A percentile compares a stretch with the other conserved stretches of the same genome.
These are phyloP conservation scores for Cyphellophora attinorum DNA, from an alignment of 2,329 filamentous ascomycete genomes.

Conservation along the genomic window DNA sequence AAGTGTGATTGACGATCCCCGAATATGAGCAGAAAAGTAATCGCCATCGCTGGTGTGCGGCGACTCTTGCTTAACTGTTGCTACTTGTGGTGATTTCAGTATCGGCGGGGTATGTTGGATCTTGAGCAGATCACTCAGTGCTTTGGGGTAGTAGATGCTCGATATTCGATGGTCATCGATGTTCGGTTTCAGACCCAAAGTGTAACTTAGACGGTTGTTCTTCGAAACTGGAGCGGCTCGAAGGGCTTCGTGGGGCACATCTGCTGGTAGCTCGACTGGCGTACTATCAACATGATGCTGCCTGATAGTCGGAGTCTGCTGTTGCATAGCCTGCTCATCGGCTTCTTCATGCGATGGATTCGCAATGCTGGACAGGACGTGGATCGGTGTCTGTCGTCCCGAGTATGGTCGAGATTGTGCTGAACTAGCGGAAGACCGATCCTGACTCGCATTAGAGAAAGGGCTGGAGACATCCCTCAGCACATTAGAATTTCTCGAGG, in stretches of 20 bases:
- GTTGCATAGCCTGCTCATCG: neutral
- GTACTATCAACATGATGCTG: neutral
- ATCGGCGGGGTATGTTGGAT: neutral
- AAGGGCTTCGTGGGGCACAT: conserved; percentile 15
- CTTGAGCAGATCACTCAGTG: conserved; percentile 12
- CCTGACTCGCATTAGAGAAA: neutral
- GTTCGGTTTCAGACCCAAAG: conserved; percentile 10
- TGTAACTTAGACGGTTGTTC: conserved; percentile 16
- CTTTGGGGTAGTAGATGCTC: conserved; percentile 14
- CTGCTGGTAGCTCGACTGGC: conserved; percentile 16
- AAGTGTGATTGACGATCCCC: neutral
- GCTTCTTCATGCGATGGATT: neutral
- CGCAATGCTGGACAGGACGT: neutral
- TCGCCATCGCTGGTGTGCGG: neutral
- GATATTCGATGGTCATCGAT: conserved; percentile 12
- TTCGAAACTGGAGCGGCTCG: conserved; percentile 16
- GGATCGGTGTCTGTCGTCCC: neutral
- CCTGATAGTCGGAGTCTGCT: neutral
- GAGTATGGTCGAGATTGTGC: neutral
- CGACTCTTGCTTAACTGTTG: neutral
- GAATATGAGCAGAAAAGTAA: neutral
- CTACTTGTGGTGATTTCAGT: neutral
- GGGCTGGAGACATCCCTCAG: neutral
- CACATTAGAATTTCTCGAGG: neutral
- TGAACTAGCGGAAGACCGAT: neutral